Base-by-base conservation (phyloP, 208 protist genomes). In the Trichomonas tenax region DNA sequence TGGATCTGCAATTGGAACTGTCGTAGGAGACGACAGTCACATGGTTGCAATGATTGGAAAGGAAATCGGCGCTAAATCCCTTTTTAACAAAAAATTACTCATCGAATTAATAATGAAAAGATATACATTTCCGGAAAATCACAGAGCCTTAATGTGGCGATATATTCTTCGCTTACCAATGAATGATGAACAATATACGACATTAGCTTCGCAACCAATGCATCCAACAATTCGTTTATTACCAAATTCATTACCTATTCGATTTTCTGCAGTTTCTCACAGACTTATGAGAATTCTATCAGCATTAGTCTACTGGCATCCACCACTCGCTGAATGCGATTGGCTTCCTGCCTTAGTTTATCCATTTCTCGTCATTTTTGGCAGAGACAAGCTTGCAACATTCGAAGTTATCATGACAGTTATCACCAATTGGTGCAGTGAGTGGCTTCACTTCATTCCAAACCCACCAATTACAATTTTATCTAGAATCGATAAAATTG, bases 381-480 rank as follows among this genome's bases (percentile, higher is more conserved):
- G 38, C 38, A 26, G 89, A 36, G 96, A 96, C 46, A 88, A 63
- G 44, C 23, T 82, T 21, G 63, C 96, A 23, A 45, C 34, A 34
- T 96, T 96, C 96, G 96, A 96, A 95, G 82, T 95, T 26, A 34
- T 96, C 23, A 51, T 51, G 11, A 88, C 96, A 46, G 72, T 96
- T 23, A 86, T 96, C 26, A 41, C 40, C 0, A 96, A 96, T 82
- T 96, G 96, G 96, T 93, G 96, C n/a, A 86, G 63, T 41, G 89
- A 93, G 3, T 96, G 96, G 96, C 72, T 96, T 82, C 58, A 95
- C 36, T 96, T 95, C 49, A 63, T 96, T 96, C 96, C 96, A 96
- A 96, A 96, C 41, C 96, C 96, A 14, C 96, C 96, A 45, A 45
- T 93, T 36, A 58, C 40, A 72, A 82, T 95, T 38, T 84, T 96